These are phyloP conservation scores for Fraxinus angustifolia DNA, from an alignment of 305 asterid species.

Conservation along the genomic window DNA sequence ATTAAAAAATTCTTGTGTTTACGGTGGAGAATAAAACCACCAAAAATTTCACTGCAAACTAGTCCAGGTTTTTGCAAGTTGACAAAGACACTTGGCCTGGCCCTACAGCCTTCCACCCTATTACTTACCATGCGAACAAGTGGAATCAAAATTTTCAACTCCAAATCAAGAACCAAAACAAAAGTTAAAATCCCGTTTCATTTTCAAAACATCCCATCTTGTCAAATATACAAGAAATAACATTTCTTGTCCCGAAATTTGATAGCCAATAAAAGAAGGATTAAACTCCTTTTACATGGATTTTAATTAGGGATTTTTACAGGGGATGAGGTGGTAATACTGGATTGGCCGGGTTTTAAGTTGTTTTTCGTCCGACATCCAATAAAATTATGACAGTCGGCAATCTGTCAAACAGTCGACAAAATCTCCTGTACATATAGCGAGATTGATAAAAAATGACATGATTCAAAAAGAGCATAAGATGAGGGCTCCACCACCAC, in stretches of 20 bases:
- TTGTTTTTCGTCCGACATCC: not conserved
- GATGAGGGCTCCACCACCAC: constrained; percentile 10
- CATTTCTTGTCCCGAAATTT: not conserved
- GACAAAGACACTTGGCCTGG: constrained; percentile 21
- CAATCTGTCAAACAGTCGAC: not conserved
- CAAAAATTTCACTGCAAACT: constrained; percentile 3
- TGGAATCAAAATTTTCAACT: not conserved
- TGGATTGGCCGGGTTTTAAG: no score
- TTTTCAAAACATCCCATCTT: not conserved
- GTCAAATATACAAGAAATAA: not conserved
- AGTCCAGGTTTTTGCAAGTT: constrained; percentile 8
- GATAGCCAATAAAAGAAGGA: not conserved
- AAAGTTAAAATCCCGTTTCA: not conserved
- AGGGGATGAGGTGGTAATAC: not conserved
- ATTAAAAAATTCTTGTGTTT: not conserved
- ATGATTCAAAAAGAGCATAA: constrained; percentile 8
- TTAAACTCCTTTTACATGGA: not conserved
- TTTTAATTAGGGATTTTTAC: not conserved
- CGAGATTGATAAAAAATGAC: not conserved
- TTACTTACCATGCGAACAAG: not conserved
- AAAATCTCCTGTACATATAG: not conserved
- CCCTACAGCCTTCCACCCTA: not conserved
- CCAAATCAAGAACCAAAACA: constrained; percentile 1
- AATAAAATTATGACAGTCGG: not conserved
- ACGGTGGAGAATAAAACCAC: constrained; percentile 6